phyloP scores from a whole-genome alignment of 345 rosid species.

The Euclidium syriacum region DNA sequence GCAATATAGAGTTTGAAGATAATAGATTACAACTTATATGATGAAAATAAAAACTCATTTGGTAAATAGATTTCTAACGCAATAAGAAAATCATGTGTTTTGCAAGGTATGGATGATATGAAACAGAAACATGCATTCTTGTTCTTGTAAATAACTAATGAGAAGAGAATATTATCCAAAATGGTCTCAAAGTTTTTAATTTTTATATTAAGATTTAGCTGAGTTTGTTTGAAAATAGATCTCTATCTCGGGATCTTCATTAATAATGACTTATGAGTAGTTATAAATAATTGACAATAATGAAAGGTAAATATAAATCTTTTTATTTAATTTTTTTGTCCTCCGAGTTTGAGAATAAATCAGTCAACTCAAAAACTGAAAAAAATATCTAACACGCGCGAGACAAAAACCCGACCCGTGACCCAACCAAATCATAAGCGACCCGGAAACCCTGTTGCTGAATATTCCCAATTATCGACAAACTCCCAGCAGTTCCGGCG shows the following conservation, averaged over 20 bases:
- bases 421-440: constrained; percentile 63
- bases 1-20: no score
- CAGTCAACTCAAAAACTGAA: constrained; percentile 11
- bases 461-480: constrained; percentile 85
- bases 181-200: no score
- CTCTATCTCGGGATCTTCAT: constrained; percentile 11
- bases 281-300: neutral
- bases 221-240: neutral
- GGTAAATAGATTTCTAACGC: no score
- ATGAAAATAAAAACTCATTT: no score
- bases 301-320: neutral
- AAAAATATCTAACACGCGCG: constrained; percentile 49
- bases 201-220: no score
- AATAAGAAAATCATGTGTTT: no score
- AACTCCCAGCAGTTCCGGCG: constrained; percentile 81
- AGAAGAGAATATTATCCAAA: no score
- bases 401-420: constrained; percentile 77
- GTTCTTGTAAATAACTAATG: no score
- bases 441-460: constrained; percentile 97
- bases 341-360: constrained; percentile 5
- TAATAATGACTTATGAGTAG: neutral
- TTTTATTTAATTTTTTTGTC: neutral
- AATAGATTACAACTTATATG: no score
- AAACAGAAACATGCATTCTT: no score
- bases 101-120: no score